Conservation (phyloP, 257 asterid species). For the Craterostigma plantagineum region DNA sequence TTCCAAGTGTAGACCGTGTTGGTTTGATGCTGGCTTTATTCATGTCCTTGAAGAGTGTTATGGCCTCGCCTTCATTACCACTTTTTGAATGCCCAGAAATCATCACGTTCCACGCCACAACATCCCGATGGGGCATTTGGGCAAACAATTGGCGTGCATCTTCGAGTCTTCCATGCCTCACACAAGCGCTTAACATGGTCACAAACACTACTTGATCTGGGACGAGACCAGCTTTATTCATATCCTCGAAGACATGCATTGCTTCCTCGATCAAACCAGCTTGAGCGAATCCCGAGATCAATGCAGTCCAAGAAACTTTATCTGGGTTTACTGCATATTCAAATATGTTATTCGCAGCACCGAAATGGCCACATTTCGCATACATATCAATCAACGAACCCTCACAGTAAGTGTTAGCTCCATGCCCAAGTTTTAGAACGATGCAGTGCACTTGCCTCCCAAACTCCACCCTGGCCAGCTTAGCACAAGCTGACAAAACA, state of each 20-base stretch:
- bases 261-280: slow-evolving; percentile 48
- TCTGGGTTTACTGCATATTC: slow-evolving; percentile 33
- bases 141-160: slow-evolving; percentile 41
- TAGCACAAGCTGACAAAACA: slow-evolving; percentile 56
- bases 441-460: slow-evolving; percentile 58
- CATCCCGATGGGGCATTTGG: slow-evolving; percentile 38
- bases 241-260: slow-evolving; percentile 36
- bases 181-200: slow-evolving; percentile 48
- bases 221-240: slow-evolving; percentile 33
- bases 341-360: slow-evolving; percentile 47
- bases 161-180: slow-evolving; percentile 46
- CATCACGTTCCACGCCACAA: slow-evolving; percentile 78
- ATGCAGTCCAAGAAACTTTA: slow-evolving; percentile 70
- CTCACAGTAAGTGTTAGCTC: slow-evolving; percentile 34
- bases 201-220: slow-evolving; percentile 60
- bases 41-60: slow-evolving; percentile 41
- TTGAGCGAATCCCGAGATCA: slow-evolving; percentile 57
- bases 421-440: slow-evolving; percentile 33
- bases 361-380: slow-evolving; percentile 49
- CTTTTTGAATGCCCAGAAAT: slow-evolving; percentile 68
- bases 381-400: slow-evolving; percentile 80
- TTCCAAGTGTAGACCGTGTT: slow-evolving; percentile 75
- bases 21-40: slow-evolving; percentile 36
- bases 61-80: slow-evolving; percentile 47
- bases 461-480: slow-evolving; percentile 23